Evolutionary conservation across 768 basidiomycete genomes (phyloP).

Genomic region (Kwoniella newhampshirensis): DNA sequence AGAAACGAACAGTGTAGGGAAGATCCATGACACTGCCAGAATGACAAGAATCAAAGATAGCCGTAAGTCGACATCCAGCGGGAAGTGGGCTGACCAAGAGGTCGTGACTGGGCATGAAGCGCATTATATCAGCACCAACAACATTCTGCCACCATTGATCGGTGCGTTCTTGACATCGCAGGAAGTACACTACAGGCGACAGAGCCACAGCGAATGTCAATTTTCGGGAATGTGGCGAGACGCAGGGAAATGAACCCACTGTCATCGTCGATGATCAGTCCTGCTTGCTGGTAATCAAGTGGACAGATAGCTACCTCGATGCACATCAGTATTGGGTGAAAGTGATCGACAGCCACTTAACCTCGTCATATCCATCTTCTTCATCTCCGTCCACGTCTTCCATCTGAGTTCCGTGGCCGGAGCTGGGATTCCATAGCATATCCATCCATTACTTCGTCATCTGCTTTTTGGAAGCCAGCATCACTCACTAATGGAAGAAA

Average conservation of each 20-base stretch:
- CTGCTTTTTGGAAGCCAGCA: neutral
- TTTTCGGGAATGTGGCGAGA: too few relatives aligned
- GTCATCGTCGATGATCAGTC: constrained; percentile 87
- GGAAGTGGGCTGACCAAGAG: constrained; percentile 77
- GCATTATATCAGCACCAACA: neutral
- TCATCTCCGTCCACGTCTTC: constrained; percentile 61
- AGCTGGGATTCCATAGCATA: constrained; percentile 55
- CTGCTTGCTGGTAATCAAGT: constrained; percentile 66
- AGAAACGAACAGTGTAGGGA: constrained; percentile 47
- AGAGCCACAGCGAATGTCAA: too few relatives aligned
- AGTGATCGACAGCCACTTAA: constrained; percentile 8
- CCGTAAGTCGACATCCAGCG: constrained; percentile 80
- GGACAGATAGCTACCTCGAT: constrained; percentile 66
- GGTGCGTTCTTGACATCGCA: too few relatives aligned
- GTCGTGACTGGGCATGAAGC: constrained; percentile 57
- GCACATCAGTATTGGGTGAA: neutral
- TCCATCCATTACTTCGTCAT: neutral
- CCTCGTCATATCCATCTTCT: constrained; percentile 48
- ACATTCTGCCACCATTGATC: too few relatives aligned
- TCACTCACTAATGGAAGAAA: constrained; percentile 51
- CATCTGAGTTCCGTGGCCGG: constrained; percentile 90
- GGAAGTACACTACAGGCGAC: too few relatives aligned
- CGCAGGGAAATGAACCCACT: too few relatives aligned
- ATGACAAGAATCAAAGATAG: constrained; percentile 54
- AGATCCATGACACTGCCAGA: constrained; percentile 61